phyloP scores from a whole-genome alignment of 495 filamentous ascomycete genomes.

The Lepraria neglecta region DNA sequence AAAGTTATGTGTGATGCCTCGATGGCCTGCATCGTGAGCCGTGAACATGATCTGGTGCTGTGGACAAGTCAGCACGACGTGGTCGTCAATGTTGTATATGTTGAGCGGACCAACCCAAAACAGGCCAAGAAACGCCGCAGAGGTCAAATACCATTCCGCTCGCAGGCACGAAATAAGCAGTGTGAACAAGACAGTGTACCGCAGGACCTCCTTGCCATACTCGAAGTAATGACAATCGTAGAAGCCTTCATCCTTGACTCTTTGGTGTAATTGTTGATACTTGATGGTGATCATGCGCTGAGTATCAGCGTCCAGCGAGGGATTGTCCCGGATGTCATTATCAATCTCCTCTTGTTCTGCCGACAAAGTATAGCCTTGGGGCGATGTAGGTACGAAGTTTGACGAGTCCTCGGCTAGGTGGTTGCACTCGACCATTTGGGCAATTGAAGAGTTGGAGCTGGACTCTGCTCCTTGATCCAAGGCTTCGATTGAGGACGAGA shows the following conservation, averaged over 20 bases:
- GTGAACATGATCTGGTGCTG: slow-evolving; percentile 49
- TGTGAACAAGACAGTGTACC: slow-evolving; percentile 37
- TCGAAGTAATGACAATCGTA: slow-evolving; percentile 41
- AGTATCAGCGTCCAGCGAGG: slow-evolving; percentile 38
- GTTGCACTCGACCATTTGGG: not conserved
- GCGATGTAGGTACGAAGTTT: not conserved
- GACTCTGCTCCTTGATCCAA: not conserved
- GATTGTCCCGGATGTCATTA: slow-evolving; percentile 34
- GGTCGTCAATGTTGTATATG: no score
- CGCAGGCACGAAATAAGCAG: slow-evolving; percentile 33
- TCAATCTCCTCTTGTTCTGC: slow-evolving; percentile 42
- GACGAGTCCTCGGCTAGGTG: not conserved
- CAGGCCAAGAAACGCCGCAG: slow-evolving; percentile 41
- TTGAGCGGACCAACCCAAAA: slow-evolving; percentile 35
- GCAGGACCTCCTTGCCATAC: slow-evolving; percentile 41
- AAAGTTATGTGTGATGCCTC: slow-evolving; percentile 45
- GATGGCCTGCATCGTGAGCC: slow-evolving; percentile 47
- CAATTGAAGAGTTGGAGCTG: not conserved
- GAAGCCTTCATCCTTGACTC: slow-evolving; percentile 36
- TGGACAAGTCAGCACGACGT: not conserved
- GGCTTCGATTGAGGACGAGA: not conserved
- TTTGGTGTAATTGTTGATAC: slow-evolving; percentile 40
- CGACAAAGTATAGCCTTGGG: slow-evolving; percentile 31
- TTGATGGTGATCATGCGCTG: slow-evolving; percentile 39
- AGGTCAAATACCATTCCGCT: slow-evolving; percentile 40